Base-by-base conservation (phyloP, 2,329 filamentous ascomycete genomes). In the Leptographium flavum region DNA sequence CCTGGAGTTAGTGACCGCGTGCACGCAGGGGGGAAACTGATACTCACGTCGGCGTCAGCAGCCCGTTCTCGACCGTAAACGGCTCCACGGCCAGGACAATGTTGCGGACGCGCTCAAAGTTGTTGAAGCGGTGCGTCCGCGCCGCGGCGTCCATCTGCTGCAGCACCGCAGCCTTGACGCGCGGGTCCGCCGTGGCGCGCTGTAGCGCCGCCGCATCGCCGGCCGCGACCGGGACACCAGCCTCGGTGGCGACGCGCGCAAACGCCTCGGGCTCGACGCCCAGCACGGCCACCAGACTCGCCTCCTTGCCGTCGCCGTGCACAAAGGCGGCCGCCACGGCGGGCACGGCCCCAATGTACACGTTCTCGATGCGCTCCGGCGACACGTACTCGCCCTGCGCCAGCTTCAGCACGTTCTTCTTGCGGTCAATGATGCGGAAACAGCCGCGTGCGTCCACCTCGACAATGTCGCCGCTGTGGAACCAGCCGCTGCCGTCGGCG, bases 321-420 rank as follows among this genome's bases (percentile, higher is more conserved):
- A 96, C 85, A 58, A 86, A 95, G 3, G 81, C 87, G 58, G 83
- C 82, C 21, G 79, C 75, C 23, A 96, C 67, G 54, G 88, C 79
- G 52, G 76, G 81, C 50, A 80, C 80, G 65, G 83, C 87, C 51
- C 83, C 86, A 50, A 93, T 71, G 62, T 88, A 93, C 31, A 94
- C 83, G 61, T 94, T 95, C 70, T 98, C 92, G 58, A 98, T 86
- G 47, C 88, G 85, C 67, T 98, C 92, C 14, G 92, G 92, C 1
- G 88, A 94, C 57, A 98, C 87, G 66, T 98, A 98, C 67, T 98
- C 92, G 61, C 92, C 92, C 64, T 98, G 92, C 0, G 90, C 81
- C 46, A 98, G 77, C 74, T 98, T 98, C 59, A 98, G 78, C n/a
- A 98, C 86, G 65, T 96, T 96, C 82, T 98, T 98, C 66, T 87